A percentile compares a stretch with the other conserved stretches of the same genome.
Conservation (phyloP, 306 rosid genomes). For the Adenanthera pavonina region DNA sequence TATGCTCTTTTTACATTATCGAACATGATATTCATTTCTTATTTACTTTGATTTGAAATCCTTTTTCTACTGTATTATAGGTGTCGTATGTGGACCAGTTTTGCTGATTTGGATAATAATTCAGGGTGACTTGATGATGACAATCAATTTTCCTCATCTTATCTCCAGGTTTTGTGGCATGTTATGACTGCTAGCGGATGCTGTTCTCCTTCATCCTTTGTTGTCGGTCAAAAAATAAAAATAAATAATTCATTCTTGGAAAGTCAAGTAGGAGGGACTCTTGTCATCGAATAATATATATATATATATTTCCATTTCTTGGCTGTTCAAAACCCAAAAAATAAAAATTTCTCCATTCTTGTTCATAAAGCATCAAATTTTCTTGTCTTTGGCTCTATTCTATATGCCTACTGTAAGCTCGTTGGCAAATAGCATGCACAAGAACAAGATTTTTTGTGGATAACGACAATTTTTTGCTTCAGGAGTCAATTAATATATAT, state of each 20-base stretch:
- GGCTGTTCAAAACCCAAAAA: not conserved
- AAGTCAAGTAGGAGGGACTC: slow-evolving; percentile 23
- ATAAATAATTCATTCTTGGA: not conserved
- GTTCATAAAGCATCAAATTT: slow-evolving; percentile 12
- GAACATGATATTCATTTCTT: slow-evolving; percentile 15
- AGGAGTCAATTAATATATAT: too few species aligned
- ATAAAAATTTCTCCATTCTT: not conserved
- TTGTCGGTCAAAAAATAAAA: not conserved
- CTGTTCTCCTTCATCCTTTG: not conserved
- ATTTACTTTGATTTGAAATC: slow-evolving; percentile 19
- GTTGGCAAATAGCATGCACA: too few species aligned
- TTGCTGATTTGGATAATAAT: slow-evolving; percentile 69
- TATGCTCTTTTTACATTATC: not conserved
- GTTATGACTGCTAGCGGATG: slow-evolving; percentile 17
- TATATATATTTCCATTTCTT: not conserved
- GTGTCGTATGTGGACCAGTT: slow-evolving; percentile 72
- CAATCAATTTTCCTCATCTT: slow-evolving; percentile 65
- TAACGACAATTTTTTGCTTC: too few species aligned
- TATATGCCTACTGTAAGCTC: too few species aligned
- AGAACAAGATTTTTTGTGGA: too few species aligned
- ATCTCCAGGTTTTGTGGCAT: slow-evolving; percentile 63
- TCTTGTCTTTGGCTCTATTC: not conserved
- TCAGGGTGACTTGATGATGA: slow-evolving; percentile 72
- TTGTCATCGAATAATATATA: slow-evolving; percentile 12
- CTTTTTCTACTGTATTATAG: slow-evolving; percentile 39